phyloP scores from a whole-genome alignment of 2,329 filamentous ascomycete genomes.

The Penicillium sp. region DNA sequence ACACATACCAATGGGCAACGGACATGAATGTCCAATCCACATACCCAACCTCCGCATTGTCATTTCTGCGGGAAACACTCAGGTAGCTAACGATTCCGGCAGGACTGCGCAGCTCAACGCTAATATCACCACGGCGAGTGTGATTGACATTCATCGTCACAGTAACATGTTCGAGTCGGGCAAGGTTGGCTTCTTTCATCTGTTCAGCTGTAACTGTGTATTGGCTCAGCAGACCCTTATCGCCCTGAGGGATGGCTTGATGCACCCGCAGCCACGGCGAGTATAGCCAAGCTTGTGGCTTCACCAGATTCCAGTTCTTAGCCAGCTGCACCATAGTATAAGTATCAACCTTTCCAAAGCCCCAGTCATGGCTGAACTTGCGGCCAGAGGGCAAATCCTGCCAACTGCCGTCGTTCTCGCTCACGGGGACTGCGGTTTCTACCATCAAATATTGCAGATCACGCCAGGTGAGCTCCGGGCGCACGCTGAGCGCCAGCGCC shows the following conservation, averaged over 20 bases:
- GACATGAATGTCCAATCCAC: conserved; percentile 99
- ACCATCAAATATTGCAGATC: conserved; percentile 91
- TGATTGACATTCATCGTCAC: conserved; percentile 97
- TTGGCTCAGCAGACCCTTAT: conserved; percentile 70
- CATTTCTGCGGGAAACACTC: conserved; percentile 67
- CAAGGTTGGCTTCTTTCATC: conserved; percentile 77
- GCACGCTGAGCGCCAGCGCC: conserved; percentile 77
- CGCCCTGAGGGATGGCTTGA: conserved; percentile 77
- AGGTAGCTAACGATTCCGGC: conserved; percentile 77
- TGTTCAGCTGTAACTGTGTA: conserved; percentile 80
- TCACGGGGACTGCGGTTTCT: conserved; percentile 75
- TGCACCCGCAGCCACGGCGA: conserved; percentile 93
- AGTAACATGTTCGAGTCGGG: conserved; percentile 86
- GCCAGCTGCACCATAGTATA: conserved; percentile 80
- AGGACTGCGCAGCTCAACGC: conserved; percentile 85
- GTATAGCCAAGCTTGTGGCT: conserved; percentile 92
- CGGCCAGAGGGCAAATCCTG: conserved; percentile 75
- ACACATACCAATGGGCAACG: conserved; percentile 81
- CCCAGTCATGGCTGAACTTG: conserved; percentile 89
- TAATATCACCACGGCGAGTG: conserved; percentile 80
- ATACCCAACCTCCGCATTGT: conserved; percentile 68
- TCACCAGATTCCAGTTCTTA: conserved; percentile 80
- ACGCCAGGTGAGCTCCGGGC: conserved; percentile 86
- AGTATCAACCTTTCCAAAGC: conserved; percentile 91
- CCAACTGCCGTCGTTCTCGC: conserved; percentile 72